A percentile compares a stretch with the other conserved stretches of the same genome.
Evolutionary conservation across 208 protist genomes (phyloP).

Genomic region (Herpetomonas samuelpessoai): DNA sequence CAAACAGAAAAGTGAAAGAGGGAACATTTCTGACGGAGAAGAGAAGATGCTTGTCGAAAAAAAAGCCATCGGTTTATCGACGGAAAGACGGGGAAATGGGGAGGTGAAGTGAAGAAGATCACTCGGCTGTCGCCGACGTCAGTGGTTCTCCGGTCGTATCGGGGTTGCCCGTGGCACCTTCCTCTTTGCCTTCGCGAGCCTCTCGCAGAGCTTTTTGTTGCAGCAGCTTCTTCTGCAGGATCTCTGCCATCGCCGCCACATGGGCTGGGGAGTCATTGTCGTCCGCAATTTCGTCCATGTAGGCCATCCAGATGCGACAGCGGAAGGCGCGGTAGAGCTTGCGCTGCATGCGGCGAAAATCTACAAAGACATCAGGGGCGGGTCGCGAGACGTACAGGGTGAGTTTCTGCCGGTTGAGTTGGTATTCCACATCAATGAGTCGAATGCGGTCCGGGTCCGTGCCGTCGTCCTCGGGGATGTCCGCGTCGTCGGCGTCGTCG

Average conservation of each 20-base stretch:
- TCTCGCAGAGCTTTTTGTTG: not conserved
- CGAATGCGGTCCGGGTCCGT: constrained; percentile 8
- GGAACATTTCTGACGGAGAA: too few relatives aligned
- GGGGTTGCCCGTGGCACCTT: too few relatives aligned
- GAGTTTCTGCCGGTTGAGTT: constrained; percentile 64
- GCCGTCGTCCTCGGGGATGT: constrained; percentile 11
- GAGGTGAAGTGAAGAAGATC: too few relatives aligned
- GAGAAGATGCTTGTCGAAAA: too few relatives aligned
- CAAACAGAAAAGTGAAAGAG: too few relatives aligned
- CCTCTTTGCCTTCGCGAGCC: too few relatives aligned
- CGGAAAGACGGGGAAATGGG: too few relatives aligned
- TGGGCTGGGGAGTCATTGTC: constrained; percentile 14
- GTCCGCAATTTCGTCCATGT: constrained; percentile 61
- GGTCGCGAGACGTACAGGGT: constrained; percentile 63
- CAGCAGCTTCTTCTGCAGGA: not conserved
- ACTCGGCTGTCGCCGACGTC: too few relatives aligned
- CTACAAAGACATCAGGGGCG: constrained; percentile 41
- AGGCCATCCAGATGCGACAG: constrained; percentile 76
- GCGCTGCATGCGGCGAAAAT: constrained; percentile 76
- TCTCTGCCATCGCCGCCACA: not conserved
- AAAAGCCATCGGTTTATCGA: too few relatives aligned
- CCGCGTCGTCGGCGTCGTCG: constrained; percentile 17
- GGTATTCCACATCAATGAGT: constrained; percentile 62
- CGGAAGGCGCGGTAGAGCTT: constrained; percentile 59
- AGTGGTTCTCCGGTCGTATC: too few relatives aligned